Evolutionary conservation across 75 land plant genomes (phyloP).

Genomic region (Picea glauca): DNA sequence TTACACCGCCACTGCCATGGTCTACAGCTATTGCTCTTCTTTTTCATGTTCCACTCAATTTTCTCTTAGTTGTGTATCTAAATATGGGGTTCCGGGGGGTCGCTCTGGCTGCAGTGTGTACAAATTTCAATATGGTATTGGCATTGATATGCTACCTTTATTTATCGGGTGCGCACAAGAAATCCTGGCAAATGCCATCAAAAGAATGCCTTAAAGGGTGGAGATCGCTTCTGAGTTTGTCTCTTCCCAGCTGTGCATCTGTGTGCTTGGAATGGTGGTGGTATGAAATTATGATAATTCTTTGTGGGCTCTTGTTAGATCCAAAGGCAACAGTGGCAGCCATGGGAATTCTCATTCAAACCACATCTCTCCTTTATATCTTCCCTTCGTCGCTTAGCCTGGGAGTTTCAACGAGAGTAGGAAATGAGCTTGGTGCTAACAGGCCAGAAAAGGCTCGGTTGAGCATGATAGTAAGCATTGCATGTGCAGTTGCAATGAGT

Average conservation of each 20-base stretch:
- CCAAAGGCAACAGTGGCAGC: conserved; percentile 65
- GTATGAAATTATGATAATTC: conserved; percentile 73
- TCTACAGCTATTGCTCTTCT: conserved; percentile 35
- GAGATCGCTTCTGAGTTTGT: conserved; percentile 44
- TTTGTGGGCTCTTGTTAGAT: conserved; percentile 51
- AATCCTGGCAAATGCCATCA: conserved; percentile 18
- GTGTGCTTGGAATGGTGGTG: conserved; percentile 89
- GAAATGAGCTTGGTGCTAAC: conserved; percentile 70
- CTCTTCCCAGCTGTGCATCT: conserved; percentile 66
- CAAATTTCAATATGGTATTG: conserved; percentile 37
- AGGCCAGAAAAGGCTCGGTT: conserved; percentile 34
- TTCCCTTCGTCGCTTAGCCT: conserved; percentile 62
- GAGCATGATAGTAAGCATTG: conserved; percentile 34
- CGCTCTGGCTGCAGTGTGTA: conserved; percentile 43
- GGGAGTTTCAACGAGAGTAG: conserved; percentile 71
- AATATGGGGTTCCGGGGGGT: conserved; percentile 51
- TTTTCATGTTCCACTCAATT: conserved; percentile 46
- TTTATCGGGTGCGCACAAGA: conserved; percentile 25
- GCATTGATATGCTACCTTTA: conserved; percentile 30
- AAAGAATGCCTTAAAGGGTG: conserved; percentile 21
- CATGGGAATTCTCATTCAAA: conserved; percentile 75
- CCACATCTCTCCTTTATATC: conserved; percentile 60
- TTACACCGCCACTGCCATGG: conserved; percentile 45
- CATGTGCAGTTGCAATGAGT: conserved; percentile 30
- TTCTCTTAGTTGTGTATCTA: conserved; percentile 34